Conservation (phyloP, 164 flowering plant species). For the Echeveria elegans region DNA sequence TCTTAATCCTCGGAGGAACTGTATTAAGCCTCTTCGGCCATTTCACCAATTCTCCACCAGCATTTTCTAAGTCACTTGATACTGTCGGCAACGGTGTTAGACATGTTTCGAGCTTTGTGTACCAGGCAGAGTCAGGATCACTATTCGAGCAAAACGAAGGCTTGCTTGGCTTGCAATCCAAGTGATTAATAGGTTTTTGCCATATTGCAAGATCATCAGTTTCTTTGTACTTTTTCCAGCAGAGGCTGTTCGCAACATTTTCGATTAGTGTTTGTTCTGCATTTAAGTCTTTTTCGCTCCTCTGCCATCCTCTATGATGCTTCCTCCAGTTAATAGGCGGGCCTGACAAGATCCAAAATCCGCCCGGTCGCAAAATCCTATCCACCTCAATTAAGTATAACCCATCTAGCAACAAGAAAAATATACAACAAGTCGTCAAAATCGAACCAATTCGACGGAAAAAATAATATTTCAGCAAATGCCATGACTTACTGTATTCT, state of each 20-base stretch:
- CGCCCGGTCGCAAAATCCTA: constrained; percentile 78
- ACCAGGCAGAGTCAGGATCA: constrained; percentile 79
- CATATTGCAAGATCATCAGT: constrained; percentile 71
- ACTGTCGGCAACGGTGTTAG: constrained; percentile 76
- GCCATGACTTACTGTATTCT: constrained; percentile 35
- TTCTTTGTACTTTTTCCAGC: constrained; percentile 79
- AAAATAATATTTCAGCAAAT: neutral
- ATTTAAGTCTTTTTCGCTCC: constrained; percentile 44
- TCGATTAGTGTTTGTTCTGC: constrained; percentile 58
- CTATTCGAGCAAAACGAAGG: constrained; percentile 54
- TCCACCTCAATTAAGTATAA: constrained; percentile 76
- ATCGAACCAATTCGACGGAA: neutral
- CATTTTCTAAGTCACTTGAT: constrained; percentile 28
- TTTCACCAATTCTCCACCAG: constrained; percentile 56
- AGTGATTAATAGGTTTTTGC: constrained; percentile 84
- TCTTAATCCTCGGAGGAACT: constrained; percentile 69
- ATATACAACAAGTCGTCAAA: neutral
- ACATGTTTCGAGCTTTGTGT: constrained; percentile 72
- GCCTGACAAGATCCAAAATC: constrained; percentile 85
- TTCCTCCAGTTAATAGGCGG: constrained; percentile 83
- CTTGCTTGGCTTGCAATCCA: constrained; percentile 58
- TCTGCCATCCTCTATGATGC: constrained; percentile 76
- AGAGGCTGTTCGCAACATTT: constrained; percentile 50
- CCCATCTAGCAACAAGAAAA: constrained; percentile 48
- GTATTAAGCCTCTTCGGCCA: constrained; percentile 81